phyloP scores from a whole-genome alignment of 495 filamentous ascomycete species.

The Hyaloscypha variabilis region DNA sequence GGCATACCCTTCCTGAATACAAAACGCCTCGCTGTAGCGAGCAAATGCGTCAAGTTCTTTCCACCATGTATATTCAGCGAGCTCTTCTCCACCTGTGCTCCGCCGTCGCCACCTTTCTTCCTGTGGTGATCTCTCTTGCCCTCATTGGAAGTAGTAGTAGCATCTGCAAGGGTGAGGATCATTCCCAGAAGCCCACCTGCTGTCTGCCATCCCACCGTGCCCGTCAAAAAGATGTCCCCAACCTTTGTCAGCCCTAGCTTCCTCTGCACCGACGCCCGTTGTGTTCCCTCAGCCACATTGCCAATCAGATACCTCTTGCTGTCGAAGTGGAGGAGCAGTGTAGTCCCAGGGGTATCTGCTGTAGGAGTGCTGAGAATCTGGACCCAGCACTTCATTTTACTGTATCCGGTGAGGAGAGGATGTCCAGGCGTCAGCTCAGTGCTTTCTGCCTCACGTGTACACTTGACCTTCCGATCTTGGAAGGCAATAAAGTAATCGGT shows the following conservation, averaged over 20 bases:
- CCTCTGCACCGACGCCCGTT: conserved; percentile 72
- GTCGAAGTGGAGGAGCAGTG: conserved; percentile 75
- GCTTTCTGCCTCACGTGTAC: neutral
- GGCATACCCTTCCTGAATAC: conserved; percentile 86
- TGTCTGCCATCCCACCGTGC: conserved; percentile 71
- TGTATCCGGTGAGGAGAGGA: neutral
- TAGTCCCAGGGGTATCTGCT: conserved; percentile 83
- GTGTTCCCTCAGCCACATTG: conserved; percentile 79
- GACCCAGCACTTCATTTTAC: conserved; percentile 67
- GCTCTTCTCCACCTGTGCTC: conserved; percentile 25
- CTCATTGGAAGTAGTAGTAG: conserved; percentile 37
- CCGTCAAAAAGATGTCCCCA: conserved; percentile 78
- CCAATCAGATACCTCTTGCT: conserved; percentile 87
- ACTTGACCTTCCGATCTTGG: neutral
- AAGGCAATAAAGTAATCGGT: neutral
- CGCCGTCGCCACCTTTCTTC: conserved; percentile 32
- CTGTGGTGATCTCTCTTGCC: conserved; percentile 30
- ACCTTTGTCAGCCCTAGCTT: conserved; percentile 61
- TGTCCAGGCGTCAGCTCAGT: neutral
- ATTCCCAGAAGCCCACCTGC: conserved; percentile 83
- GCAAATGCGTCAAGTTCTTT: conserved; percentile 72
- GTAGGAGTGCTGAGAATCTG: conserved; percentile 84
- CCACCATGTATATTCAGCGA: conserved; percentile 74
- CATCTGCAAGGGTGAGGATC: conserved; percentile 80
- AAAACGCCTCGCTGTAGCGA: conserved; percentile 84